Conservation (phyloP, 805 yeast species). For the Clavispora carvajalis region DNA sequence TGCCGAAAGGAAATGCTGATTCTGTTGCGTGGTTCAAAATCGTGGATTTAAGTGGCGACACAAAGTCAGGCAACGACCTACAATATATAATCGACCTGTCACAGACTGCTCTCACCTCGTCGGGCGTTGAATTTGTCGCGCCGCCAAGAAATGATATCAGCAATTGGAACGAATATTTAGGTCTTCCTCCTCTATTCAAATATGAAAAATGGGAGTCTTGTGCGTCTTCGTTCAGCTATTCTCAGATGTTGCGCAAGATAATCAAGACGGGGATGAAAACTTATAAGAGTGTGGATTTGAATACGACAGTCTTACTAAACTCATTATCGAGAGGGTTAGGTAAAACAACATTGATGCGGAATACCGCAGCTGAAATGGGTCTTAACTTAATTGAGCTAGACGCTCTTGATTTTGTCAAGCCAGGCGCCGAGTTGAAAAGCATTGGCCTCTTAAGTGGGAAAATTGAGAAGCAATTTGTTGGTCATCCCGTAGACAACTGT, state of each 20-base stretch:
- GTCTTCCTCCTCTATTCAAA: constrained; percentile 37
- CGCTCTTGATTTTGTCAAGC: constrained; percentile 58
- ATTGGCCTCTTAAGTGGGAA: constrained; percentile 74
- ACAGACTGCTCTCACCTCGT: constrained; percentile 63
- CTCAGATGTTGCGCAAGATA: constrained; percentile 45
- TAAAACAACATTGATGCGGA: constrained; percentile 58
- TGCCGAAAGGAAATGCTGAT: constrained; percentile 63
- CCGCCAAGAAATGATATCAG: constrained; percentile 30
- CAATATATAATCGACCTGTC: constrained; percentile 57
- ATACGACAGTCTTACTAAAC: constrained; percentile 59
- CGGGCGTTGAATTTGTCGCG: constrained; percentile 47
- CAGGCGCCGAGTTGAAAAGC: constrained; percentile 72
- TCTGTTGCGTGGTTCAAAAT: constrained; percentile 83
- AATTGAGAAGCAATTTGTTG: constrained; percentile 46
- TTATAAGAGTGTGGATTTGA: constrained; percentile 35
- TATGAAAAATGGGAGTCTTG: constrained; percentile 20
- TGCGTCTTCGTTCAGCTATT: constrained; percentile 41
- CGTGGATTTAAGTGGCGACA: constrained; percentile 42
- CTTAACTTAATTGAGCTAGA: constrained; percentile 64
- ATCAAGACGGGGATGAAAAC: constrained; percentile 44
- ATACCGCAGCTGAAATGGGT: constrained; percentile 55
- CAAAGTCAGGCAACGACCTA: constrained; percentile 22
- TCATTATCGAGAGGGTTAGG: constrained; percentile 78
- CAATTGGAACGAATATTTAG: constrained; percentile 45
- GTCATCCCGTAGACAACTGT: constrained; percentile 34